Conservation (phyloP, 192 early-diverging fungal species). For the Pecoramyces ruminantium region DNA sequence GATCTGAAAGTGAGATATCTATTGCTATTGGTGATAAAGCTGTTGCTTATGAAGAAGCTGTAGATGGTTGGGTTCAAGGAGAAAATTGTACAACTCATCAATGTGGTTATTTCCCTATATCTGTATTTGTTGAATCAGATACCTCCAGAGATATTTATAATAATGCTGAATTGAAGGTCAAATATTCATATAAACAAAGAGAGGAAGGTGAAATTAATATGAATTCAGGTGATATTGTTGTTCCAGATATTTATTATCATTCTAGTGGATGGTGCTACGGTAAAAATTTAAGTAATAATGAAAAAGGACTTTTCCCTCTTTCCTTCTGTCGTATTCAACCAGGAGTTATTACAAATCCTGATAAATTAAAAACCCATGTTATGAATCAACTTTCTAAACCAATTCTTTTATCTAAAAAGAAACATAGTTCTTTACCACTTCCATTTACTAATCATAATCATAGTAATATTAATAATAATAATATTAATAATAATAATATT, state of each 20-base stretch:
- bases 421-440: background rate
- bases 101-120: background rate
- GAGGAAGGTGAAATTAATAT: background rate
- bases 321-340: background rate
- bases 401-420: background rate
- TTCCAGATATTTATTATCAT: background rate
- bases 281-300: background rate
- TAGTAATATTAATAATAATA: no score
- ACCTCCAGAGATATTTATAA: background rate
- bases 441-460: background rate
- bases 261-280: background rate
- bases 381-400: background rate
- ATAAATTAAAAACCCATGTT: background rate
- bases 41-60: background rate
- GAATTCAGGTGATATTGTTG: background rate
- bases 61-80: background rate
- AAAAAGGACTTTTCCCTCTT: background rate
- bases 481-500: no score
- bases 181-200: background rate
- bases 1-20: background rate
- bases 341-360: background rate
- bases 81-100: background rate
- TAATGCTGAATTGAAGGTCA: background rate
- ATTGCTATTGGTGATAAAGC: background rate
- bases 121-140: background rate